A percentile compares a stretch with the other conserved stretches of the same genome.
phyloP scores from a whole-genome alignment of 768 basidiomycete species.

The Sistotremastrum niveocremeum region DNA sequence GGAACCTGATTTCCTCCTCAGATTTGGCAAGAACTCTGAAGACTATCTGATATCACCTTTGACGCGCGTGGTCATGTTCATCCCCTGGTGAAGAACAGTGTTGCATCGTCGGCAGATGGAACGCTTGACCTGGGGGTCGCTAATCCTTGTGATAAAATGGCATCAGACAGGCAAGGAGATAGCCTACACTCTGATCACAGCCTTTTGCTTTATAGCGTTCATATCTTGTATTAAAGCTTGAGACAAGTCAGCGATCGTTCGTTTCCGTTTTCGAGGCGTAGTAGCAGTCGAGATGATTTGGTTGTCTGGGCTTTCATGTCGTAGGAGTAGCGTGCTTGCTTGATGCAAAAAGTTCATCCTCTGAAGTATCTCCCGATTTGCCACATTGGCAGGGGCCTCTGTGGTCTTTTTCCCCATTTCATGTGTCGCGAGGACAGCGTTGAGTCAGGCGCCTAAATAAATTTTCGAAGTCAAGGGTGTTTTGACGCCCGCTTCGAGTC shows the following conservation, averaged over 20 bases:
- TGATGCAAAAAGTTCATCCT: constrained; percentile 4
- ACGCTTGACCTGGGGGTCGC: too few species aligned
- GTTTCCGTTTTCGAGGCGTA: background rate
- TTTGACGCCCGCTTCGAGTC: background rate
- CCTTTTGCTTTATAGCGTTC: too few species aligned
- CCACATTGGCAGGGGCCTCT: background rate
- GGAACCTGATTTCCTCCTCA: too few species aligned
- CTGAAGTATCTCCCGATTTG: background rate
- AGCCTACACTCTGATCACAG: too few species aligned
- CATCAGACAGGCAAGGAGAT: too few species aligned
- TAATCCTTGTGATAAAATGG: background rate
- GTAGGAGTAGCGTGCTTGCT: background rate
- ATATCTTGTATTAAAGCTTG: too few species aligned
- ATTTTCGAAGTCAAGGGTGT: background rate
- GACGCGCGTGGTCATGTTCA: too few species aligned
- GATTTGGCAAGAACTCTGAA: too few species aligned
- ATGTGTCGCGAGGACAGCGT: background rate
- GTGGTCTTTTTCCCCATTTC: background rate
- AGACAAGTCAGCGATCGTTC: too few species aligned
- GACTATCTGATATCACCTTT: too few species aligned
- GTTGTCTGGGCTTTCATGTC: background rate
- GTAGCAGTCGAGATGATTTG: background rate
- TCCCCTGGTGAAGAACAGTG: too few species aligned
- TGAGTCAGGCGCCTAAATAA: background rate
- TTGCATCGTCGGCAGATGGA: too few species aligned